phyloP scores from a whole-genome alignment of 148 eudicot genomes.

The Polygonum maritimum region DNA sequence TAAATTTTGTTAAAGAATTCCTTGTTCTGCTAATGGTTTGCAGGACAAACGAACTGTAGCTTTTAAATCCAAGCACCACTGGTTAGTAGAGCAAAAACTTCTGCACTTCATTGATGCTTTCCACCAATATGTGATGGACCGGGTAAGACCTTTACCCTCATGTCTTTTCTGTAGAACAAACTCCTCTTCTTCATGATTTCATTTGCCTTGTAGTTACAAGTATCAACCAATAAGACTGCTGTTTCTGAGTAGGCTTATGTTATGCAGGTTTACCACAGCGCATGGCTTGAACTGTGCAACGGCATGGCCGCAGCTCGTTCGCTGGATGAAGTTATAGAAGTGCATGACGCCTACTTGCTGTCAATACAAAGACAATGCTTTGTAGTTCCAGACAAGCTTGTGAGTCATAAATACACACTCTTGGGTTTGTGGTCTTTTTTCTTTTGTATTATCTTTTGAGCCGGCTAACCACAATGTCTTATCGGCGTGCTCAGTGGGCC shows the following conservation, averaged over 20 bases:
- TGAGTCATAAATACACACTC: conserved; percentile 16
- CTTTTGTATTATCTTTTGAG: not conserved
- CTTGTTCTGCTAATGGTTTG: conserved; percentile 2
- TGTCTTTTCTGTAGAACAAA: not conserved
- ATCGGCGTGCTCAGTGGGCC: conserved; percentile 48
- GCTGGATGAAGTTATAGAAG: conserved; percentile 89
- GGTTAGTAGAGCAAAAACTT: conserved; percentile 93
- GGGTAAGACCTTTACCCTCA: conserved; percentile 41
- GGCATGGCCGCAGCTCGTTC: conserved; percentile 88
- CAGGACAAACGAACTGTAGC: conserved; percentile 64
- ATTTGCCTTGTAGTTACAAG: not conserved
- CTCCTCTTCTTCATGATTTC: not conserved
- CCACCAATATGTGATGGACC: conserved; percentile 98
- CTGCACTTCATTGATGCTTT: conserved; percentile 98
- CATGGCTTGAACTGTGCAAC: conserved; percentile 92
- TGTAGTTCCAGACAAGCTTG: conserved; percentile 97
- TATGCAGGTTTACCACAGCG: conserved; percentile 84
- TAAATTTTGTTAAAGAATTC: not conserved
- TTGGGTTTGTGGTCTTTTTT: not conserved
- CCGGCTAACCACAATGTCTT: not conserved
- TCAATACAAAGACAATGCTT: conserved; percentile 94
- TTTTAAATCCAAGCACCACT: conserved; percentile 55
- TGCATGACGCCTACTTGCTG: conserved; percentile 85
- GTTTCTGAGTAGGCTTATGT: not conserved
- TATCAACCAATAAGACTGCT: not conserved